These are phyloP conservation scores for Casaregolazyma suthepensis DNA, from an alignment of 1,139 yeast genomes.

Conservation along the genomic window DNA sequence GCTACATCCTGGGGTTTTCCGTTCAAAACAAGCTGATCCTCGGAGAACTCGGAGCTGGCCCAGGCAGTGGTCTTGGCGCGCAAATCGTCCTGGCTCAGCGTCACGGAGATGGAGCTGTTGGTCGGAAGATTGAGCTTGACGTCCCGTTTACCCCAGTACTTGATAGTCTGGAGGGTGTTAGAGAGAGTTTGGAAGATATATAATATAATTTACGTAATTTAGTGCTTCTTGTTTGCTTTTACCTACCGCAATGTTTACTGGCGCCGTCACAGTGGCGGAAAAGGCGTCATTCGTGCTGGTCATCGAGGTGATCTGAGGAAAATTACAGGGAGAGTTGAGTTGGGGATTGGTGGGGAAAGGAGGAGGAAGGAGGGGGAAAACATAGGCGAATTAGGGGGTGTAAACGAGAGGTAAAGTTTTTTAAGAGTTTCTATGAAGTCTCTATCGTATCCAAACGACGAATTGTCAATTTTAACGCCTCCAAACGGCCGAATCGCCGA, in stretches of 20 bases:
- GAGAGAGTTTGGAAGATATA: neutral
- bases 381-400: no score
- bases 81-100: slow-evolving; percentile 82
- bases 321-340: neutral
- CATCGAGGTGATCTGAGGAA: slow-evolving; percentile 5
- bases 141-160: slow-evolving; percentile 98
- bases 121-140: slow-evolving; percentile 84
- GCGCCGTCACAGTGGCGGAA: slow-evolving; percentile 86
- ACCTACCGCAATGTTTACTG: slow-evolving; percentile 91
- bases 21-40: slow-evolving; percentile 77
- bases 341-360: neutral
- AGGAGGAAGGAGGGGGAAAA: neutral
- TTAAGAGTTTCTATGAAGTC: no score
- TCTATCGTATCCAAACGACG: no score
- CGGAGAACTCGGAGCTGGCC: slow-evolving; percentile 48
- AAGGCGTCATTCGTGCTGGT: slow-evolving; percentile 31
- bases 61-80: slow-evolving; percentile 88
- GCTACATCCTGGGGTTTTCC: slow-evolving; percentile 63
- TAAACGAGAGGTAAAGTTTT: no score
- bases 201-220: no score
- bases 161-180: slow-evolving; percentile 52
- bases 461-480: no score
- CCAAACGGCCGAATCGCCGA: no score
- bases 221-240: neutral
- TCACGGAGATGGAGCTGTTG: slow-evolving; percentile 90